Conservation (phyloP, 345 rosid genomes). For the Excoecaria cochinchinensis region DNA sequence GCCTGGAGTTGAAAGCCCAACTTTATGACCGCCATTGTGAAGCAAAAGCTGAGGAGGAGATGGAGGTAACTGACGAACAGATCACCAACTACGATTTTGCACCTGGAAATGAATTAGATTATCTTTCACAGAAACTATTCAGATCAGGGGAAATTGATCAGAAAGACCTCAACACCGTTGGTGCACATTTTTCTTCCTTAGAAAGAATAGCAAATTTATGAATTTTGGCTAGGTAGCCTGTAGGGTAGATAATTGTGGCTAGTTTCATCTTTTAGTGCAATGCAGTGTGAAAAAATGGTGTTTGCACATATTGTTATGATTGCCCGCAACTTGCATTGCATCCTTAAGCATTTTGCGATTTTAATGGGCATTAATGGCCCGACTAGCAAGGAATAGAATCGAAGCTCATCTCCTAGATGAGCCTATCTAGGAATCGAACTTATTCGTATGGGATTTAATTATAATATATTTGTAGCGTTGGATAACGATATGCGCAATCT, state of each 20-base stretch:
- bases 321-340: too few species aligned
- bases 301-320: too few species aligned
- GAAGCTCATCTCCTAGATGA: too few species aligned
- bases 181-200: constrained; percentile 49
- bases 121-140: constrained; percentile 37
- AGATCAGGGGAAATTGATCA: constrained; percentile 52
- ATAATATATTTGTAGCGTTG: too few species aligned
- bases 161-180: constrained; percentile 44
- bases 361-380: too few species aligned
- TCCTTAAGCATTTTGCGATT: too few species aligned
- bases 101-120: constrained; percentile 25
- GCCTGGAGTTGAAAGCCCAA: constrained; percentile 60
- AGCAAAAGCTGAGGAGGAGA: constrained; percentile 26
- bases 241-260: not conserved
- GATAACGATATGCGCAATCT: too few species aligned
- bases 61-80: constrained; percentile 20
- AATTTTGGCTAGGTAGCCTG: not conserved
- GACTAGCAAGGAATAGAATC: too few species aligned
- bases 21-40: constrained; percentile 23
- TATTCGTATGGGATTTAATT: too few species aligned
- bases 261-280: too few species aligned
- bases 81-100: constrained; percentile 22
- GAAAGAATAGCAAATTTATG: constrained; percentile 51
- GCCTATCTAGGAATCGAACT: too few species aligned
- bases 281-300: not conserved